phyloP scores from a whole-genome alignment of 1,284 basidiomycete species.

The Athelia psychrophila region DNA sequence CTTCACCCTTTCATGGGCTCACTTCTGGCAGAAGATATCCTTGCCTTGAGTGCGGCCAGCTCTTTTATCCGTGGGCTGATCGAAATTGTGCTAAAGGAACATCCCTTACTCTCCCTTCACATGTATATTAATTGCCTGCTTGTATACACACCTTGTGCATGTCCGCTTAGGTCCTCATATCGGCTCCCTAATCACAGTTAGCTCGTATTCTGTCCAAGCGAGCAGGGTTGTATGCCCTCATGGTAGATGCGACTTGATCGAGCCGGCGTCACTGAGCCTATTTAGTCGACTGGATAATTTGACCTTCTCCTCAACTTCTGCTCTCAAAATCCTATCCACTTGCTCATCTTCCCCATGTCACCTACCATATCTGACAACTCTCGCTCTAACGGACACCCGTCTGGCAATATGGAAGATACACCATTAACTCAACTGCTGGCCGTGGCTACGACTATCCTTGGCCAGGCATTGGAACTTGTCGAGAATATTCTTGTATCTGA shows the following conservation, averaged over 20 bases:
- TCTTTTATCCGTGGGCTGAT: constrained; percentile 50
- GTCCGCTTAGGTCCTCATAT: too few relatives aligned
- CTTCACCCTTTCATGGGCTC: constrained; percentile 50
- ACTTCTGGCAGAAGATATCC: constrained; percentile 61
- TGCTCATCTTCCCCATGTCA: not conserved
- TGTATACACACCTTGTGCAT: too few relatives aligned
- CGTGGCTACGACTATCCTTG: constrained; percentile 62
- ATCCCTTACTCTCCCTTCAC: constrained; percentile 27
- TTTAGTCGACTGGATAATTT: not conserved
- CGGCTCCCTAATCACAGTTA: too few relatives aligned
- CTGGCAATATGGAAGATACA: constrained; percentile 8
- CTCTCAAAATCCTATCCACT: too few relatives aligned
- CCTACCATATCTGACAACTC: not conserved
- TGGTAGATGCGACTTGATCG: not conserved
- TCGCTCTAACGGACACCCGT: not conserved
- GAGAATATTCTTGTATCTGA: constrained; percentile 62
- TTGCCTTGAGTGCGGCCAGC: constrained; percentile 80
- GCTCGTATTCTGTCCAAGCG: too few relatives aligned
- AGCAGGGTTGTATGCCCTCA: not conserved
- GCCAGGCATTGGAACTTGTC: constrained; percentile 69
- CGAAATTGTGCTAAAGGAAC: constrained; percentile 81
- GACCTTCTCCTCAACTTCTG: not conserved
- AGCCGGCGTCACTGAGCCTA: not conserved
- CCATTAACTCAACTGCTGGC: constrained; percentile 51
- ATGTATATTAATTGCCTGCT: too few relatives aligned